These are phyloP conservation scores for Gastrodia elata DNA, from an alignment of 106 monocot species.

Conservation along the genomic window DNA sequence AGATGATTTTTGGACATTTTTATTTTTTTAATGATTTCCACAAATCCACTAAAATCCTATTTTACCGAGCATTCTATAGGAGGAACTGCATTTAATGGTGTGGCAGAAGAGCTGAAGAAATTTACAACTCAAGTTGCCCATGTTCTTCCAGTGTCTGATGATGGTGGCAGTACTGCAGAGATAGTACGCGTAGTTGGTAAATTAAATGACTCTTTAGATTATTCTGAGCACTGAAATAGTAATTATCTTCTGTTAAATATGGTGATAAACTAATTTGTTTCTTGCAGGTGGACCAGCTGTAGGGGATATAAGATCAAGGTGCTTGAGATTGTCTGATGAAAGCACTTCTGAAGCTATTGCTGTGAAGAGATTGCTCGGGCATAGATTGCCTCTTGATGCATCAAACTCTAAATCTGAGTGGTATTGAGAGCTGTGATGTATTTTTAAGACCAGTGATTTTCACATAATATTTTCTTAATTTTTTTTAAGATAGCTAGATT, in stretches of 20 bases:
- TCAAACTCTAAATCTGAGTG: constrained; percentile 75
- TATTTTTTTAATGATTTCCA: neutral
- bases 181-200: constrained; percentile 94
- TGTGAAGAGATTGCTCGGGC: constrained; percentile 81
- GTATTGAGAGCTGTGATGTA: constrained; percentile 21
- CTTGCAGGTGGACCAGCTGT: constrained; percentile 89
- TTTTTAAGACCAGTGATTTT: too few relatives aligned
- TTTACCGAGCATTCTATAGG: constrained; percentile 24
- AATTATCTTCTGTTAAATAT: neutral
- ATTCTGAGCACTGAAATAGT: neutral
- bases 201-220: constrained; percentile 4
- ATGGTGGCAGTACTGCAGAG: constrained; percentile 97
- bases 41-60: constrained; percentile 4
- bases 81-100: constrained; percentile 95
- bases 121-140: constrained; percentile 84
- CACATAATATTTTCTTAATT: neutral
- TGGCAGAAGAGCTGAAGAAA: constrained; percentile 85
- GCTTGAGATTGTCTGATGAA: constrained; percentile 88
- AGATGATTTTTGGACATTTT: neutral
- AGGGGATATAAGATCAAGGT: constrained; percentile 96
- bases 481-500: neutral
- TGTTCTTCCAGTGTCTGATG: constrained; percentile 94
- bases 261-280: neutral
- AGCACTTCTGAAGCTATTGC: constrained; percentile 88
- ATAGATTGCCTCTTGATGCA: constrained; percentile 76